phyloP scores from a whole-genome alignment of 495 filamentous ascomycete species.

The Aspergillus bridgeri region DNA sequence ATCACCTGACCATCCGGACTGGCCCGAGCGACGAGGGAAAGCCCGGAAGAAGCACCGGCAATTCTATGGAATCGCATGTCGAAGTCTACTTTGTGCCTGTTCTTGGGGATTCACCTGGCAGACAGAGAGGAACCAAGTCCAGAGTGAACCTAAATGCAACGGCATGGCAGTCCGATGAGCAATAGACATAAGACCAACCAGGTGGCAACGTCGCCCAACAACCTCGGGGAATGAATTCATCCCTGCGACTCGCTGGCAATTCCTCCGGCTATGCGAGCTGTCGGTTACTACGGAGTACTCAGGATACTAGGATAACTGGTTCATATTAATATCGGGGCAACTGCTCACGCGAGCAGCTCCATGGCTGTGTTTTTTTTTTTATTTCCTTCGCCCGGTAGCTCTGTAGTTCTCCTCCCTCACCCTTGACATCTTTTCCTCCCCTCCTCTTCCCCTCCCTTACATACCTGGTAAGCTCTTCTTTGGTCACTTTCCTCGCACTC shows the following conservation, averaged over 20 bases:
- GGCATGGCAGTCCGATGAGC: not conserved
- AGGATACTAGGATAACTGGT: not conserved
- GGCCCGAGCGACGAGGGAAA: not conserved
- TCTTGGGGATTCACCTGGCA: no score
- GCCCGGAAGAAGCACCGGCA: no score
- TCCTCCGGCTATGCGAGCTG: conserved; percentile 4
- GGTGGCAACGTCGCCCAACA: not conserved
- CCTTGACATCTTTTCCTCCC: not conserved
- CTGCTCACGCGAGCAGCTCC: not conserved
- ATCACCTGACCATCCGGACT: not conserved
- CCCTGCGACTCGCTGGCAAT: conserved; percentile 1
- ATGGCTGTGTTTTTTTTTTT: not conserved
- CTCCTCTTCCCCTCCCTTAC: not conserved
- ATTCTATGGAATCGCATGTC: no score
- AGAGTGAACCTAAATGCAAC: not conserved
- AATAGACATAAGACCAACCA: no score
- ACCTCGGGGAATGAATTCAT: conserved; percentile 11
- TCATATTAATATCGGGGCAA: not conserved
- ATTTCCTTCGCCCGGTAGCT: not conserved
- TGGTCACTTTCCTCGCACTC: not conserved
- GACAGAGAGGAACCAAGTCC: not conserved
- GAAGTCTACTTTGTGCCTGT: no score
- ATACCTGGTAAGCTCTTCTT: conserved; percentile 1
- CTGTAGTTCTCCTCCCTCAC: conserved; percentile 2
- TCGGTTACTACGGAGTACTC: not conserved